phyloP scores from a whole-genome alignment of 768 basidiomycete species.

The Erythrobasidium yunnanense region DNA sequence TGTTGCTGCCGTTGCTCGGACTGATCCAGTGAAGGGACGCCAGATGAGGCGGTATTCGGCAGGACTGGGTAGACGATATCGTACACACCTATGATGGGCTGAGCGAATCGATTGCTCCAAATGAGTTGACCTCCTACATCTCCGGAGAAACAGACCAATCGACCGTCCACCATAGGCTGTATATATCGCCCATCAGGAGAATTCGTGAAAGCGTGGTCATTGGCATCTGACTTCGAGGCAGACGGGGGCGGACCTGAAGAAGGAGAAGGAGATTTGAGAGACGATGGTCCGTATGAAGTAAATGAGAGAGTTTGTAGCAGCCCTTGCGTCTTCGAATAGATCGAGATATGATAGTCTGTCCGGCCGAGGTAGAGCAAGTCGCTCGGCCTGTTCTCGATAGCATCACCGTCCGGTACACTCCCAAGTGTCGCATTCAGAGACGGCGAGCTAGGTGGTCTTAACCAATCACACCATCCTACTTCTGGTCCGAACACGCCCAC shows the following conservation, averaged over 20 bases:
- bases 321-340: slow-evolving; percentile 53
- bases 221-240: neutral
- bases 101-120: slow-evolving; percentile 34
- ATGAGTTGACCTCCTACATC: slow-evolving; percentile 33
- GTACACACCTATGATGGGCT: slow-evolving; percentile 57
- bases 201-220: too few species aligned
- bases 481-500: slow-evolving; percentile 41
- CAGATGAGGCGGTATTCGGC: neutral
- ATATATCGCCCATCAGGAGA: slow-evolving; percentile 67
- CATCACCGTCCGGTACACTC: slow-evolving; percentile 23
- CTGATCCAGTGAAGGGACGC: slow-evolving; percentile 37
- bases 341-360: slow-evolving; percentile 79
- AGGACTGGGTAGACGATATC: slow-evolving; percentile 53
- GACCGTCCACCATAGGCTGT: slow-evolving; percentile 67
- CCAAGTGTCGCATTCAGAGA: neutral
- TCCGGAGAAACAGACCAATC: slow-evolving; percentile 58
- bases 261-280: slow-evolving; percentile 15
- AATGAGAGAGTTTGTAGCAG: slow-evolving; percentile 69
- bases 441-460: neutral
- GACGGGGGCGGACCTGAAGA: neutral
- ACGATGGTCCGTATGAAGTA: slow-evolving; percentile 71
- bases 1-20: slow-evolving; percentile 39
- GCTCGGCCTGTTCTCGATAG: slow-evolving; percentile 33
- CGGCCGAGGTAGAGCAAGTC: slow-evolving; percentile 55
- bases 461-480: slow-evolving; percentile 38